A percentile compares a stretch with the other conserved stretches of the same genome.
These are phyloP conservation scores for Oropetium thomaeum DNA, from an alignment of 176 grass and related monocot genomes.

Conservation along the genomic window DNA sequence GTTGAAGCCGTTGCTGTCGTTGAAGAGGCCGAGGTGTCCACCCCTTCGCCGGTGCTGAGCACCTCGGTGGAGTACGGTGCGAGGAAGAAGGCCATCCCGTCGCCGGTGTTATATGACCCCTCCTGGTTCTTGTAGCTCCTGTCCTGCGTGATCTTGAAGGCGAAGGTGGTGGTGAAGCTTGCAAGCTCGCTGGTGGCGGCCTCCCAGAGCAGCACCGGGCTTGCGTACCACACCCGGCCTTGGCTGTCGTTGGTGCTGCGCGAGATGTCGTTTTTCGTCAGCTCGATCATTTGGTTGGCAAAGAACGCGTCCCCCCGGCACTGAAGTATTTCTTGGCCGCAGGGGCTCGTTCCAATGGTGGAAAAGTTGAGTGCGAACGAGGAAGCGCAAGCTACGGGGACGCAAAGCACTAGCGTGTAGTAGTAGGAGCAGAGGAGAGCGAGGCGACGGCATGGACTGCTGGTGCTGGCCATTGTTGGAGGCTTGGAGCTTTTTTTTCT, in stretches of 20 bases:
- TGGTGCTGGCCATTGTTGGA: not conserved
- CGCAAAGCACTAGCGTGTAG: not conserved
- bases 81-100: conserved; percentile 65
- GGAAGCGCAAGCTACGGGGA: not conserved
- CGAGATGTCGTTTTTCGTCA: not conserved
- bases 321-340: not conserved
- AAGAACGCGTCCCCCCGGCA: not conserved
- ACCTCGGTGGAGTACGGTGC: not conserved
- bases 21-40: conserved; percentile 19
- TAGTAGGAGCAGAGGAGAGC: not conserved
- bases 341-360: not conserved
- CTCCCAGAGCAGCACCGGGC: conserved; percentile 40
- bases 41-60: not conserved
- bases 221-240: conserved; percentile 5
- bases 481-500: not conserved
- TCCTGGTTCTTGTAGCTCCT: not conserved
- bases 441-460: not conserved
- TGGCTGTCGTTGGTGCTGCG: not conserved
- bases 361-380: not conserved
- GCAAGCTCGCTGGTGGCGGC: conserved; percentile 3
- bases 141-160: conserved; percentile 23
- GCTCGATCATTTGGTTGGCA: not conserved
- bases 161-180: conserved; percentile 47
- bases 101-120: not conserved
- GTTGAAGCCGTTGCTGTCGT: not conserved